Evolutionary conservation across 2,329 filamentous ascomycete genomes (phyloP).

Genomic region (Colletotrichum agaves): DNA sequence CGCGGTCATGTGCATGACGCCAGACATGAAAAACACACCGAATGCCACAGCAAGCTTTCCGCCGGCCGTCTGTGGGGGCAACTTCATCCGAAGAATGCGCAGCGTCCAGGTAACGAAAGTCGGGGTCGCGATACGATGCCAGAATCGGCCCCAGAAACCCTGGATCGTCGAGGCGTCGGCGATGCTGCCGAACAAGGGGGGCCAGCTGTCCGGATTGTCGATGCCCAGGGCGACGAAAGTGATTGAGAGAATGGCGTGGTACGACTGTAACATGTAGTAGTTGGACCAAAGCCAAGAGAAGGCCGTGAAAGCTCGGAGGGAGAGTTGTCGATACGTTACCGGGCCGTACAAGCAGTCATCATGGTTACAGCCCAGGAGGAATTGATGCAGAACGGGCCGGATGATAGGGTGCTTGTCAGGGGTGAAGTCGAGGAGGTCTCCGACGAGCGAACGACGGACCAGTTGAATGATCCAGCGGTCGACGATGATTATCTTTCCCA

Average conservation of each 20-base stretch:
- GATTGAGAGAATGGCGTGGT: neutral
- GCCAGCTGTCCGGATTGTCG: neutral
- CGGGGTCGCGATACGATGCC: conserved; percentile 12
- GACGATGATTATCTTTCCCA: neutral
- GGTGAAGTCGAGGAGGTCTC: neutral
- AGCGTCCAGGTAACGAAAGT: conserved; percentile 9
- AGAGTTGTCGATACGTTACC: neutral
- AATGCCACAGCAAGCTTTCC: conserved; percentile 5
- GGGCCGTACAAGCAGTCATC: neutral
- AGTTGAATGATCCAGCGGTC: neutral
- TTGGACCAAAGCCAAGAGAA: conserved; percentile 1
- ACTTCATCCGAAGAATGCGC: neutral
- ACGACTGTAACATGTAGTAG: neutral
- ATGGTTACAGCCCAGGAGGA: neutral
- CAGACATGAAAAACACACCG: conserved; percentile 45
- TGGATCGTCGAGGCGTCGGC: neutral
- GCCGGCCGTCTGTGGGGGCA: neutral
- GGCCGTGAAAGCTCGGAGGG: neutral
- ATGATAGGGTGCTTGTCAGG: neutral
- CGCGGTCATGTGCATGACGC: conserved; percentile 56
- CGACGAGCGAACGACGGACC: neutral
- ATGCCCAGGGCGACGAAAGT: neutral
- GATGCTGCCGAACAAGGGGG: neutral
- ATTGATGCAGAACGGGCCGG: neutral
- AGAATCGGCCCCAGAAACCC: neutral